Percentiles rank a stretch among this genome's conserved stretches.
Evolutionary conservation across 768 basidiomycete species (phyloP).

Genomic region (Kwoniella dejecticola): DNA sequence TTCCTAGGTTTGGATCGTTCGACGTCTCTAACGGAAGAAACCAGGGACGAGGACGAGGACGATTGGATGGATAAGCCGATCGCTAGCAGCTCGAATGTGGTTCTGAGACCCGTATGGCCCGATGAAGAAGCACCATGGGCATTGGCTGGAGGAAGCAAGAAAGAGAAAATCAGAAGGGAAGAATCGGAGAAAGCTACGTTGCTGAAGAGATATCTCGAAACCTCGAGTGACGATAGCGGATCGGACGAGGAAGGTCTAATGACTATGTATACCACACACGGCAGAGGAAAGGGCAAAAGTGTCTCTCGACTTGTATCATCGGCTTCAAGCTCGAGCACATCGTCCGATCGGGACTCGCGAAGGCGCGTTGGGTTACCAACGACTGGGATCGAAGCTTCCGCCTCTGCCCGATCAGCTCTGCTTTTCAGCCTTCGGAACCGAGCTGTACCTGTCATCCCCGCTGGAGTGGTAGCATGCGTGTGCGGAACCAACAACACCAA

Average conservation of each 20-base stretch:
- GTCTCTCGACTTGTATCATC: slow-evolving; percentile 23
- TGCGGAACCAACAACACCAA: slow-evolving; percentile 31
- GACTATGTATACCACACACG: slow-evolving; percentile 10
- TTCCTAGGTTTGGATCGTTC: slow-evolving; percentile 36
- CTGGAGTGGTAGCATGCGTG: slow-evolving; percentile 36
- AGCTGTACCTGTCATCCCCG: slow-evolving; percentile 22
- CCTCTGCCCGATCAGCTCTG: slow-evolving; percentile 42
- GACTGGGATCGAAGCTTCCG: slow-evolving; percentile 21
- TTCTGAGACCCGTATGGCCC: slow-evolving; percentile 44
- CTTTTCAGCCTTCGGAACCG: slow-evolving; percentile 35
- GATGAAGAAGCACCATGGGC: slow-evolving; percentile 44
- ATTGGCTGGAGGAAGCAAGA: slow-evolving; percentile 34
- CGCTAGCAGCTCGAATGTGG: slow-evolving; percentile 24
- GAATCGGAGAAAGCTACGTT: slow-evolving; percentile 30
- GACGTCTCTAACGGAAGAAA: slow-evolving; percentile 34
- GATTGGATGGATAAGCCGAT: slow-evolving; percentile 31
- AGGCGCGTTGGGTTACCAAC: slow-evolving; percentile 4
- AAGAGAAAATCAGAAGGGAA: slow-evolving; percentile 28
- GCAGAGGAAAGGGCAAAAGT: slow-evolving; percentile 43
- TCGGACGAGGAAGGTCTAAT: slow-evolving; percentile 35
- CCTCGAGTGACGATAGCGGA: slow-evolving; percentile 36
- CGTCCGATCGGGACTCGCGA: slow-evolving; percentile 1
- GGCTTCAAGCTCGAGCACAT: slow-evolving; percentile 5
- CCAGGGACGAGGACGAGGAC: slow-evolving; percentile 32
- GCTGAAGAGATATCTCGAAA: slow-evolving; percentile 42